Base-by-base conservation (phyloP, 345 rosid genomes). In the Noccaea caerulescens region DNA sequence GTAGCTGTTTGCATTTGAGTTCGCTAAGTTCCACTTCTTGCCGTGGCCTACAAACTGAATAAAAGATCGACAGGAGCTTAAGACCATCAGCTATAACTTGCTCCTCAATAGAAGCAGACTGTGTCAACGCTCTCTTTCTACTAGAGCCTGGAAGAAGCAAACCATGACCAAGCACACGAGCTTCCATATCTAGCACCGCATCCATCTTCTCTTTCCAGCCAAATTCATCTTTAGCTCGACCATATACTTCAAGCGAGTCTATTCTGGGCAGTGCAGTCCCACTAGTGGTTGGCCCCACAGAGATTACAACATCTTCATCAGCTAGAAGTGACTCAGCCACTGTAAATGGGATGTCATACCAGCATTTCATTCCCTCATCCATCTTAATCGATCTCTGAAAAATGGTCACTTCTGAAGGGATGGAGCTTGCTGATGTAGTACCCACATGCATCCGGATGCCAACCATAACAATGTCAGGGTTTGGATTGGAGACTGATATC, bases 151-250 rank as follows among this genome's bases (percentile, higher is more conserved):
- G 73, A 72, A 80, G 73, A 72, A 81, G 77, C 36, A 93, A 82
- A 80, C 86, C 85, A 75, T 85, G 84, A 66, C 97, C 96, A 68
- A 91, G 97, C 57, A 85, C 85, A 78, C 86, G 98, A 76, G 98
- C 92, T 82, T 94, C 99, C 93, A 91, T 86, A 66, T 91, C 98
- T 81, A 93, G 69, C 44, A 89, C 87, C 60, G 83, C 87, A 80
- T 91, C 96, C 88, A 92, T 87, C 73, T 91, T 91, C 80, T 94
- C 99, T 81, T 94, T 94, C 99, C 99, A 94, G 56, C 99, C 99
- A 84, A 91, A 94, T 83, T 94, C 99, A 83, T 94, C 98, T 83
- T 94, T 94, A 76, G 92, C 88, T 54, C 92, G 93, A 38, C 99
- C 98, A 81, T 94, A 89, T 36, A 91, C 92, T 84, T 94, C 99